Base-by-base conservation (phyloP, 352 stramenopile species). In the Phytophthora cryptogea region DNA sequence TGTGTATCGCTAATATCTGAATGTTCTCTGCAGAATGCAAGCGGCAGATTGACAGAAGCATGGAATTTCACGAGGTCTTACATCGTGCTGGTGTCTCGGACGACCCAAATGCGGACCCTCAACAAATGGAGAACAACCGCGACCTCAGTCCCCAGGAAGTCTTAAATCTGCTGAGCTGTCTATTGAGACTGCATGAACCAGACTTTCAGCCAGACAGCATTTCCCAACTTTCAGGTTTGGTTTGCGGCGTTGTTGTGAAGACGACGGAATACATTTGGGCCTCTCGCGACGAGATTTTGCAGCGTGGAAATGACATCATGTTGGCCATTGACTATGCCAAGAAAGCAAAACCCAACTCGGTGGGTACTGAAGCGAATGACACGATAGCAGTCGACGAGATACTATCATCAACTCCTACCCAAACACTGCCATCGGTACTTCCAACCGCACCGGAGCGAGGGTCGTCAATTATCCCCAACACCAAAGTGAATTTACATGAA, bases 151-250 rank as follows among this genome's bases (percentile, higher is more conserved):
- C 63, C 1, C 14, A 63, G 32, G 45, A 59, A 27, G 55, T 54
- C 5, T 17, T 67, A 9, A 8, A 28, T 11, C 14, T 70, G 11
- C 52, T 74, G 1, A 52, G 52, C 1, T 55, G 56, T 3, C 26
- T 74, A 3, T 39, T 74, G 8, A 44, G 23, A 17, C 13, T 62
- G 0, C 33, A 50, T 9, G 42, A 67, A n/a, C 27, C 33, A 4
- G 6, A 26, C 0, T 66, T 74, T n/a, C 30, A 70, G 10, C 27
- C 61, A 10, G 32, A 62, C 6, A 26, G 43, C 5, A 66, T 74
- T 41, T 43, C 54, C 6, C 17, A 37, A 14, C 56, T 74, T 31
- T 61, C 66, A 1, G 42, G 47, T 5, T 50, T 74, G 40, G 66
- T 66, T 27, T 74, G 54, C 23, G 66, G 50, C 3, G 35, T 64